Conservation (phyloP, 1,139 yeast genomes). For the Hansenula anomala region DNA sequence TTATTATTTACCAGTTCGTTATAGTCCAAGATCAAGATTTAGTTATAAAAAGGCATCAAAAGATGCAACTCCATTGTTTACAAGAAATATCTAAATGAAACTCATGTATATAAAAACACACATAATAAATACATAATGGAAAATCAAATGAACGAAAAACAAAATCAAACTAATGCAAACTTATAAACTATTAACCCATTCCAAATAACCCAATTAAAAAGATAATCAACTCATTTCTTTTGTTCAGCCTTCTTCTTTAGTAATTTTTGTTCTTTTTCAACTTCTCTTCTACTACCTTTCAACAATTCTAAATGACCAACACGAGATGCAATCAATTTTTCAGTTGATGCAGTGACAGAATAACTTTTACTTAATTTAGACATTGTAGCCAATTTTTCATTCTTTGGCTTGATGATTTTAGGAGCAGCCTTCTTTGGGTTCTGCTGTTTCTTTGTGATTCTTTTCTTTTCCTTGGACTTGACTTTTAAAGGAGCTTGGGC, state of each 20-base stretch:
- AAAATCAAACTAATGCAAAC: neutral
- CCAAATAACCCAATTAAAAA: no score
- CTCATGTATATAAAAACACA: neutral
- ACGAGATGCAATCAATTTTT: conserved; percentile 77
- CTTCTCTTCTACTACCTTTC: conserved; percentile 85
- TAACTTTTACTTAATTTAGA: conserved; percentile 58
- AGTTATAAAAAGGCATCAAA: conserved; percentile 5
- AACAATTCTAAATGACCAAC: conserved; percentile 94
- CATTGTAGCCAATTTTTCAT: conserved; percentile 44
- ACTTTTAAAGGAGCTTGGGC: conserved; percentile 35
- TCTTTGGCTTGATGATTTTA: conserved; percentile 64
- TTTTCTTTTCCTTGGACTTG: conserved; percentile 28
- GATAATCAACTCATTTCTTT: conserved; percentile 1
- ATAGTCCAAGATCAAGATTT: conserved; percentile 5
- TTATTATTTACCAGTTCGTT: conserved; percentile 29
- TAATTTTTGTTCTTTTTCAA: conserved; percentile 48
- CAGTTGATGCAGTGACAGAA: conserved; percentile 69
- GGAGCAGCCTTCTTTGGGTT: conserved; percentile 79
- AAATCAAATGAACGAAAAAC: neutral
- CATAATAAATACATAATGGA: neutral
- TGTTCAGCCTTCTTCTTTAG: conserved; percentile 24
- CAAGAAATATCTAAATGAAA: conserved; percentile 7
- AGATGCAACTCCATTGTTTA: conserved; percentile 13
- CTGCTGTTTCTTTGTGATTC: conserved; percentile 35
- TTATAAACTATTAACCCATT: neutral